Conservation (phyloP, 352 stramenopile species). For the Globisporangium spiculum region DNA sequence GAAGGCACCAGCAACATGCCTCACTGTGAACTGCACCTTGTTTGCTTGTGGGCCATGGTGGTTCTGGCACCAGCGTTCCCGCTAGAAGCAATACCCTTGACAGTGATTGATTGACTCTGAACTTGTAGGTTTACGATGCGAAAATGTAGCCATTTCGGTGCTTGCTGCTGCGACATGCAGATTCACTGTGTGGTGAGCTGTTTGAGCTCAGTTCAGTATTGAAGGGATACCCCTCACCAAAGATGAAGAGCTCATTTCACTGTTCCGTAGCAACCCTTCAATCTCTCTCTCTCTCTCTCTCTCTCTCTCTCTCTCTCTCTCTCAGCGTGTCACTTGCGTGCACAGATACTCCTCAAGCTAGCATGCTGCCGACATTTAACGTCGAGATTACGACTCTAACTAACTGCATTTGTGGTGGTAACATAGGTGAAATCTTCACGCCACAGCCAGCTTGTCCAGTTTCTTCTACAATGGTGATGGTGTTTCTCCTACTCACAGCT, state of each 20-base stretch:
- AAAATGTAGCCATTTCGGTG: background rate
- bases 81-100: background rate
- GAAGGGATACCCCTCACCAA: background rate
- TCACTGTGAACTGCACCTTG: background rate
- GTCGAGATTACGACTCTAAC: background rate
- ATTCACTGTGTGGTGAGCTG: background rate
- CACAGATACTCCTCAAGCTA: background rate
- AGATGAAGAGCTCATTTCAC: background rate
- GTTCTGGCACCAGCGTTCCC: background rate
- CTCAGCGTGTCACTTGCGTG: background rate
- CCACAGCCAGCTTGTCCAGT: background rate
- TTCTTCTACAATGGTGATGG: background rate
- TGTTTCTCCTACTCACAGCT: background rate
- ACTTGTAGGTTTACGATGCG: background rate
- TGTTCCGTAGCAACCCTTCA: background rate
- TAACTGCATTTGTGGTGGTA: background rate
- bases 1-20: background rate
- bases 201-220: background rate
- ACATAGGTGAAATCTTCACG: background rate
- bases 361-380: background rate
- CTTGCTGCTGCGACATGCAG: background rate
- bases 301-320: background rate
- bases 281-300: background rate
- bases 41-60: background rate
- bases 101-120: background rate